Base-by-base conservation (phyloP, 129 eudicot genomes). In the Logfia minima region DNA sequence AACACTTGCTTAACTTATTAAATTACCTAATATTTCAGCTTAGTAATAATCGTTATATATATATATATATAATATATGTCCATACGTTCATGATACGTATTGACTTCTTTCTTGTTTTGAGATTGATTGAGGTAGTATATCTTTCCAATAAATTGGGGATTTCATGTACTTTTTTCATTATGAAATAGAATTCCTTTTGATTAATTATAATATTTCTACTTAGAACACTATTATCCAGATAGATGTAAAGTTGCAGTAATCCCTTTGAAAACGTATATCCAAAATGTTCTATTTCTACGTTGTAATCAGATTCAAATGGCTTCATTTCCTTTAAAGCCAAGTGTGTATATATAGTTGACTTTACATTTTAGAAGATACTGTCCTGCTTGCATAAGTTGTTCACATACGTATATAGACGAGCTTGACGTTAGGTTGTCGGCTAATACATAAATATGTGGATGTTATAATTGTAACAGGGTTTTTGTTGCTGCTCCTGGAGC, bases 401-500 rank as follows among this genome's bases (percentile, higher is more conserved):
- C 4, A 0, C 1, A 21, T 21, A 7, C 0, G 22, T 22, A 7
- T 8, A 8, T n/a, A 7, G 65, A 59, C 5, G 24, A 58, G 64
- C 10, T 18, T 26, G 26, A 8, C 26, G 59, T 21, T 29, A 23
- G 8, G 24, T 26, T 41, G 43, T 75, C 28, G 29, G 16, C 66
- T 62, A 22, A 77, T 68, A 22, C 39, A 51, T 52, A 23, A 26
- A 29, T 41, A 70, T 56, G 32, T 63, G 29, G 32, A 63, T 71
- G 66, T 65, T 64, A 13, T 45, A 24, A 1, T 32, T 72, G 70
- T 58, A 35, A n/a, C 79, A 77, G 82, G 82, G 18, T 55, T 13
- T 17, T 77, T 71, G 67, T 60, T 16, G n/a, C 52, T 61, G 74
- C 72, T 51, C 21, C 41, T 19, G 48, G 31, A 69, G 51, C 66